Evolutionary conservation across 75 land plant species (phyloP), one percentile per base, ranked within the genome.

Genomic region (Chamaecyparis obtusa): DNA sequence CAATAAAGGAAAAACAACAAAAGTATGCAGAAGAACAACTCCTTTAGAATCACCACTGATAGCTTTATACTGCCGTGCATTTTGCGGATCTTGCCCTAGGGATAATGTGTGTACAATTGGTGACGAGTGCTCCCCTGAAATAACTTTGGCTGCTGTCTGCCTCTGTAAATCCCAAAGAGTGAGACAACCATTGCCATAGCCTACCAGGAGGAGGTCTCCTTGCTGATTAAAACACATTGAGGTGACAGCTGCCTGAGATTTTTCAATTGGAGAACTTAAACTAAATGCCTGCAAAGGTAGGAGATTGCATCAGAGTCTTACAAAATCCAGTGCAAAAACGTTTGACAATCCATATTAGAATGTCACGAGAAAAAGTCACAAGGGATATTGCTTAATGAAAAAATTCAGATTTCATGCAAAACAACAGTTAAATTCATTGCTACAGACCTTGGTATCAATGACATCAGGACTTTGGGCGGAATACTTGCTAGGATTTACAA

Each of bases 41-140:
- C 99, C 99, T 88, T 92, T 98, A 76, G 88, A 93, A 92, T 98
- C 99, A 83, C 95, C 97, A 83, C 93, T 98, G 86, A 98, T 92
- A 30, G 93, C 99, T 88, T 90, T 94, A 77, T 91, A 93, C 64
- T 93, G 93, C 16, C 98, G 94, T 81, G 96, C 89, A 86, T 91
- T 93, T 86, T 91, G 92, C 60, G 87, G 79, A 88, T 96, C 95
- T 89, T 97, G 99, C 17, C 95, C 95, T 21, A 98, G 89, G 88
- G 96, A 98, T 11, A 94, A 83, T 43, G 94, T 84, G 90, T 97
- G 97, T 37, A 97, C 92, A 8, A 98, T 92, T 51, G 99, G 97
- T 54, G 92, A 93, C 74, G 57, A 84, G 87, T 98, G 99, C 69
- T 98, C 99, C 85, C 93, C 95, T 56, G 89, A 87, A 48, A 97